phyloP scores from a whole-genome alignment of 495 filamentous ascomycete genomes.

The Lepidopterella palustris region DNA sequence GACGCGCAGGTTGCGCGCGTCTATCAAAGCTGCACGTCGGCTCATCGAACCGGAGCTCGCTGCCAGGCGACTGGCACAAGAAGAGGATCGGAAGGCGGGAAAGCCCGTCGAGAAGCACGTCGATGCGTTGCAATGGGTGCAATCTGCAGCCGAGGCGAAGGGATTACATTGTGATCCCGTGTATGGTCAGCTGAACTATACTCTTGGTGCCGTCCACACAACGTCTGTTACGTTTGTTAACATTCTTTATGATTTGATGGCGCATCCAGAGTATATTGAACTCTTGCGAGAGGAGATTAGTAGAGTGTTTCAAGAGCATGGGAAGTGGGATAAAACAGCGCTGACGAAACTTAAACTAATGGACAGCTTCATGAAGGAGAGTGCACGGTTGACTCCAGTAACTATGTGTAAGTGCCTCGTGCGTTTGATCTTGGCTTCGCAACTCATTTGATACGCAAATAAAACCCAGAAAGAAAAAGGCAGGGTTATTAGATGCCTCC shows the following conservation, averaged over 20 bases:
- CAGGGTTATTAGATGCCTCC: too few species aligned
- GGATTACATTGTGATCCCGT: background rate
- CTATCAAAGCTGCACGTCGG: constrained; percentile 26
- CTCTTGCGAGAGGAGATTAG: constrained; percentile 50
- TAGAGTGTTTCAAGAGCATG: constrained; percentile 31
- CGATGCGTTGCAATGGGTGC: constrained; percentile 40
- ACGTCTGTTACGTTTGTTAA: constrained; percentile 16
- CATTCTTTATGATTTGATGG: constrained; percentile 43
- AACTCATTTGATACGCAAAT: too few species aligned
- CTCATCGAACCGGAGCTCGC: constrained; percentile 36
- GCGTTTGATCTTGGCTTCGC: too few species aligned
- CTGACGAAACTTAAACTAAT: constrained; percentile 42
- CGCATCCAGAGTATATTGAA: constrained; percentile 42
- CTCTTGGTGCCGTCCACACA: constrained; percentile 18
- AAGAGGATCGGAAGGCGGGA: constrained; percentile 27
- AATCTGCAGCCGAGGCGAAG: background rate
- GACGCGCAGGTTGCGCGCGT: constrained; percentile 29
- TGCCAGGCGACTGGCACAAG: constrained; percentile 30
- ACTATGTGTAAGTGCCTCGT: constrained; percentile 38
- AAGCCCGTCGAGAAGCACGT: constrained; percentile 22
- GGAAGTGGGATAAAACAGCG: constrained; percentile 35
- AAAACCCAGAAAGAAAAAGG: too few species aligned
- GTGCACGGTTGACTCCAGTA: constrained; percentile 38
- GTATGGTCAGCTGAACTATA: constrained; percentile 2
- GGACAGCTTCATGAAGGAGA: constrained; percentile 52